A percentile compares a stretch with the other conserved stretches of the same genome.
These are phyloP conservation scores for Erigeron philadelphicus DNA, from an alignment of 140 eudicot species.

Conservation along the genomic window DNA sequence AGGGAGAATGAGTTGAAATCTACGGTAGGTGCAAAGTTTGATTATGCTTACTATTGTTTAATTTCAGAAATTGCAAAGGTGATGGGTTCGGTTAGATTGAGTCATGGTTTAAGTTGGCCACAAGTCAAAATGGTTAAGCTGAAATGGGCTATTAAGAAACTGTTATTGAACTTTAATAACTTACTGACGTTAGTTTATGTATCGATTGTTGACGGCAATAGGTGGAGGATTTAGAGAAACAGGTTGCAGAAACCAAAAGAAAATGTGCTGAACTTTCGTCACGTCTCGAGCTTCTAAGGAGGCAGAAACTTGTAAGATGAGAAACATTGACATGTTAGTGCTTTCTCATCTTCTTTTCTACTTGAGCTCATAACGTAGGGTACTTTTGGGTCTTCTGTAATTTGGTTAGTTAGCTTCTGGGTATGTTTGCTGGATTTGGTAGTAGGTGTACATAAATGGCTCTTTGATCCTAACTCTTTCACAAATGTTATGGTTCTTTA, in stretches of 20 bases:
- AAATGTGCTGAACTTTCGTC: slow-evolving; percentile 58
- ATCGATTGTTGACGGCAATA: slow-evolving; percentile 20
- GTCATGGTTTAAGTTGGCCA: slow-evolving; percentile 5
- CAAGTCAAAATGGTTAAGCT: background rate
- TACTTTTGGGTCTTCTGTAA: background rate
- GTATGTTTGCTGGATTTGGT: background rate
- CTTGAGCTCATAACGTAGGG: background rate
- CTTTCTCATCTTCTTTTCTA: background rate
- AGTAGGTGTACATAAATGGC: background rate
- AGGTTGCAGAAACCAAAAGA: slow-evolving; percentile 67
- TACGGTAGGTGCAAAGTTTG: slow-evolving; percentile 36
- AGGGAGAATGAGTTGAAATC: slow-evolving; percentile 50
- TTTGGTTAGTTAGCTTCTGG: background rate
- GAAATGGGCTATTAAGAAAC: background rate
- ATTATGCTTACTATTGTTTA: background rate
- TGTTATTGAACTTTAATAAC: background rate
- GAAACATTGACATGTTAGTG: background rate
- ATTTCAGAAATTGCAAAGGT: background rate
- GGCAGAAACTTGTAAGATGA: slow-evolving; percentile 35
- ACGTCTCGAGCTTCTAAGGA: slow-evolving; percentile 47
- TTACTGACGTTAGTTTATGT: background rate
- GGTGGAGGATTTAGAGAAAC: slow-evolving; percentile 60
- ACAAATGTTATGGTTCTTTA: background rate
- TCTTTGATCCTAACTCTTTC: slow-evolving; percentile 3
- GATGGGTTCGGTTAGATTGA: background rate